Evolutionary conservation across 352 stramenopile species (phyloP).

Genomic region (Phytophthora cactorum): DNA sequence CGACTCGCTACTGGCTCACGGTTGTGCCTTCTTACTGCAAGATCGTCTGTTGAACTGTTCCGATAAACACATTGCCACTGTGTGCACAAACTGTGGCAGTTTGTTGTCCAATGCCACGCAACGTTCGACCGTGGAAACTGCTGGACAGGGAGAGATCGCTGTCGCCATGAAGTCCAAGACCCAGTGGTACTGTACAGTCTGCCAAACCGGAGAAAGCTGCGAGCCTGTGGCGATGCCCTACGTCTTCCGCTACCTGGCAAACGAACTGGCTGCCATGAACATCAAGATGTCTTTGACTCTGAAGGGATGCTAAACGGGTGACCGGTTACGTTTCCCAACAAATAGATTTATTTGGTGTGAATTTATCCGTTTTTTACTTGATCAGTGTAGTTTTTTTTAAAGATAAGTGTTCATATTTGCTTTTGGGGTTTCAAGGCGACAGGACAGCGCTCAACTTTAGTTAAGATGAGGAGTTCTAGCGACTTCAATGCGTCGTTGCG

Average conservation of each 20-base stretch:
- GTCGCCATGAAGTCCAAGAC: slow-evolving; percentile 90
- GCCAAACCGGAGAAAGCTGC: slow-evolving; percentile 90
- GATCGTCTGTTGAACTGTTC: slow-evolving; percentile 99
- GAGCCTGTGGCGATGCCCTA: slow-evolving; percentile 98
- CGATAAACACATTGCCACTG: slow-evolving; percentile 98
- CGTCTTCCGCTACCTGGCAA: slow-evolving; percentile 98
- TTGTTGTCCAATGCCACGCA: slow-evolving; percentile 90
- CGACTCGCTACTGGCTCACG: slow-evolving; percentile 98
- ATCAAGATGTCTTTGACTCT: slow-evolving; percentile 98
- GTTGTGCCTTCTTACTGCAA: slow-evolving; percentile 96
- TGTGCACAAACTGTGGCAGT: slow-evolving; percentile 93
- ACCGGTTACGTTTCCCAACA: slow-evolving; percentile 12
- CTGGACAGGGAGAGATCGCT: slow-evolving; percentile 82
- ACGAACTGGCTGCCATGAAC: slow-evolving; percentile 99
- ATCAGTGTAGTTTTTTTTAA: neutral
- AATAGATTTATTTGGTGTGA: slow-evolving; percentile 49
- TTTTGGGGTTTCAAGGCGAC: slow-evolving; percentile 17
- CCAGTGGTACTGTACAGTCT: slow-evolving; percentile 88
- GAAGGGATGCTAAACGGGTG: slow-evolving; percentile 57
- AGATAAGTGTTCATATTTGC: slow-evolving; percentile 2
- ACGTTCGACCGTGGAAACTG: slow-evolving; percentile 79
- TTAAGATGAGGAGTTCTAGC: slow-evolving; percentile 40
- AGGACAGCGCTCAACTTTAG: neutral
- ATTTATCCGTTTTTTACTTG: slow-evolving; percentile 32
- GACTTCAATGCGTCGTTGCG: slow-evolving; percentile 42